Percentiles rank a stretch among this genome's conserved stretches.
Conservation (phyloP, 441 rosid species). For the Populus hybrid region DNA sequence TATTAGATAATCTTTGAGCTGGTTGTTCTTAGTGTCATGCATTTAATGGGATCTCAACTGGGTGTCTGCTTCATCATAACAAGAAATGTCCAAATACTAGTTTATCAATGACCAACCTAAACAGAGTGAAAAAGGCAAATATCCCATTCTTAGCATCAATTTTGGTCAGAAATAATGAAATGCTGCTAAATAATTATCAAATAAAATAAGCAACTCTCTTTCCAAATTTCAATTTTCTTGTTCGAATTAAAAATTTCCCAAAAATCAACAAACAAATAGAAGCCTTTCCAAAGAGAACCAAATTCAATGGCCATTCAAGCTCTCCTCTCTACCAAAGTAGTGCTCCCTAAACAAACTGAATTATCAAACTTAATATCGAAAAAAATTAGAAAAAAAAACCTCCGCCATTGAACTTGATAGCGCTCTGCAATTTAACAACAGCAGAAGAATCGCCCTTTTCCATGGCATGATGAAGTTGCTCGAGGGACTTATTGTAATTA, state of each 20-base stretch:
- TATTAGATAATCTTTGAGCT: background rate
- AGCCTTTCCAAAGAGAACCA: no score
- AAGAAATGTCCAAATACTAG: background rate
- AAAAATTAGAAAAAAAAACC: conserved; percentile 31
- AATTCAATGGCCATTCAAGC: background rate
- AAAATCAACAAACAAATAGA: no score
- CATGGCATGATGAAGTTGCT: conserved; percentile 69
- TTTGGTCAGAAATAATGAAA: no score
- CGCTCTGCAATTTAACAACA: conserved; percentile 69
- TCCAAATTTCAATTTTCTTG: no score
- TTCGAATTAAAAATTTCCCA: no score
- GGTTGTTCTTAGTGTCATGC: background rate
- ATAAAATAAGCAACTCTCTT: no score
- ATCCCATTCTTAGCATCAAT: background rate
- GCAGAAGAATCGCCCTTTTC: conserved; percentile 64
- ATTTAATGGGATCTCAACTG: background rate
- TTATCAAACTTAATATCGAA: background rate
- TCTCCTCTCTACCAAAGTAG: background rate
- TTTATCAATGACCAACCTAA: background rate
- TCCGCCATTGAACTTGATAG: conserved; percentile 98
- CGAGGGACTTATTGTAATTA: conserved; percentile 81
- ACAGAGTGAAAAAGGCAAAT: background rate
- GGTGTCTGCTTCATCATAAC: background rate
- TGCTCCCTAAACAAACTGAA: background rate
- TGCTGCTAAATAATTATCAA: no score